Evolutionary conservation across 208 protist genomes (phyloP), one percentile per base, ranked within the genome.

Genomic region (Kentomonas sorsogonicus): DNA sequence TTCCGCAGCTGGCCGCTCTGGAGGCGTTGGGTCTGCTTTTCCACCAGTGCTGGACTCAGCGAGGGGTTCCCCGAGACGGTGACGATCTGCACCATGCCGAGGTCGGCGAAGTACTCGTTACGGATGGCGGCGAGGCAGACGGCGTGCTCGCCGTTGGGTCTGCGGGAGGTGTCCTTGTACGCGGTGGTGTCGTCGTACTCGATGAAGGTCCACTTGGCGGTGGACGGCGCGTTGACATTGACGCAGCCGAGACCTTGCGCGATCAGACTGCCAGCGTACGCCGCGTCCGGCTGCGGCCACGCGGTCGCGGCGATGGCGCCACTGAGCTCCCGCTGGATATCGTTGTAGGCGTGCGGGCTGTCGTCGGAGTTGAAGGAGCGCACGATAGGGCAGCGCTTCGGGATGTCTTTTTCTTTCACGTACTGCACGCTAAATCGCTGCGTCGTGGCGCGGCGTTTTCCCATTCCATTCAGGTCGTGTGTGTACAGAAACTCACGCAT

Each of bases 401-500:
- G 71, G 29, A 91, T 87, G 2, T 79, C 72, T 3, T 55, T 50
- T 61, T 91, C 83, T 23, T 74, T 72, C 20, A 86, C 26, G 59
- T 87, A 87, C 58, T 86, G 79, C 36, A 76, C 60, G 50, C 76
- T 83, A 34, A 91, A 85, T 1, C 83, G 76, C 11, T 31, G 48
- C 0, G 77, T 79, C 5, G 67, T 69, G 4, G 85, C 77, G 41
- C 69, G 74, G 2, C 83, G 76, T 16, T 70, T 65, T 2, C 70
- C 72, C 18, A 85, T 68, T 9, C 73, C 79, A 33, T 91, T 76
- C 10, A 77, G 77, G 68, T 91, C 79, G 60, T 81, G 75, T 15
- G 86, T 72, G 54, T 85, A 91, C 53, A 91, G 68, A 53, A 80
- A 91, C 63, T 91, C 83, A 11, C 83, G 72, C 41, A 91, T 85